Conservation (phyloP, 345 rosid genomes). For the Ailanthus altissimus region DNA sequence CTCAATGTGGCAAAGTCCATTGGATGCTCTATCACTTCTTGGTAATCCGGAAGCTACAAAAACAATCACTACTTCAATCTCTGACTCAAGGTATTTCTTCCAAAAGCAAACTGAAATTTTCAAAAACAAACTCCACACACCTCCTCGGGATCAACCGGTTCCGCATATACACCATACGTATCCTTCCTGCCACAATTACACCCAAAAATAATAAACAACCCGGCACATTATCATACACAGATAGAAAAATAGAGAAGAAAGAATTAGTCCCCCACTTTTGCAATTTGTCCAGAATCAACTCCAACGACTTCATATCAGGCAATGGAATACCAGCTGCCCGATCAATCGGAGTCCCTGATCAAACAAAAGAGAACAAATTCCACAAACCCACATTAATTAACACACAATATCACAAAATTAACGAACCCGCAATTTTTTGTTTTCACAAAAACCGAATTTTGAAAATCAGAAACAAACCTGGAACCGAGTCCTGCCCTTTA, state of each 20-base stretch:
- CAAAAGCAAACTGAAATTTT: neutral
- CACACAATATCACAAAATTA: slow-evolving; percentile 8
- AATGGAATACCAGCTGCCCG: slow-evolving; percentile 45
- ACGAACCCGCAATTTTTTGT: neutral
- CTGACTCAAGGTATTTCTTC: slow-evolving; percentile 15
- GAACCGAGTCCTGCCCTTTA: slow-evolving; percentile 44
- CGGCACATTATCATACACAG: neutral
- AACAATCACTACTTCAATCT: slow-evolving; percentile 12
- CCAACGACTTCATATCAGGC: slow-evolving; percentile 77
- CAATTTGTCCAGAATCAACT: slow-evolving; percentile 87
- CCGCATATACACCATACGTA: slow-evolving; percentile 89
- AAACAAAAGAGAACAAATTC: slow-evolving; percentile 23
- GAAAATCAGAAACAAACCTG: slow-evolving; percentile 46
- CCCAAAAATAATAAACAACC: slow-evolving; percentile 29
- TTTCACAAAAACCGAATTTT: neutral
- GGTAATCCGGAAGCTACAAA: slow-evolving; percentile 84
- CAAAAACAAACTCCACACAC: slow-evolving; percentile 35
- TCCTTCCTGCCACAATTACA: slow-evolving; percentile 76
- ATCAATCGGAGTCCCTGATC: slow-evolving; percentile 50
- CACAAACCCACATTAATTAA: slow-evolving; percentile 22
- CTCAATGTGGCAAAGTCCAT: slow-evolving; percentile 87
- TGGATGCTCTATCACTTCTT: slow-evolving; percentile 72
- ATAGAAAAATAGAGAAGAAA: neutral
- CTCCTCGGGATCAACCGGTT: slow-evolving; percentile 97
- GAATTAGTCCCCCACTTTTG: slow-evolving; percentile 62